phyloP scores from a whole-genome alignment of 495 filamentous ascomycete species.

The Xylaria castorea region DNA sequence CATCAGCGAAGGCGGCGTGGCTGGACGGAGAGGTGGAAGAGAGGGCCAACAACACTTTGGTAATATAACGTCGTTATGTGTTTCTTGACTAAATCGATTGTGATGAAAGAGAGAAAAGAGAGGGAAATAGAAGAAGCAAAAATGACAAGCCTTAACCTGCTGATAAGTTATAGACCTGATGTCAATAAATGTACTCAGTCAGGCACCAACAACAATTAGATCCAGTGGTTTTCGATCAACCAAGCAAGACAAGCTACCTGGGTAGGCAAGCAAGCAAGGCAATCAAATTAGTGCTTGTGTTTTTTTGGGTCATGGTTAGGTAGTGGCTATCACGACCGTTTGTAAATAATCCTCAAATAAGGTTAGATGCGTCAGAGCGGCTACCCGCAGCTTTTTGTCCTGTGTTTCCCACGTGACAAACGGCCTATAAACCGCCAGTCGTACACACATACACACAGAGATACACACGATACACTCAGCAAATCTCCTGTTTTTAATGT shows the following conservation, averaged over 20 bases:
- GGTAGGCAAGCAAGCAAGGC: constrained; percentile 14
- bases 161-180: neutral
- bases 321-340: constrained; percentile 37
- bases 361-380: constrained; percentile 40
- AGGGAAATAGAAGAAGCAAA: neutral
- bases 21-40: neutral
- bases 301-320: neutral
- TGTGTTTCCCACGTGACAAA: constrained; percentile 48
- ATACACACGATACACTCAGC: neutral
- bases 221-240: neutral
- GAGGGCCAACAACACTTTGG: neutral
- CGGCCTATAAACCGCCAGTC: constrained; percentile 32
- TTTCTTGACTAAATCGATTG: neutral
- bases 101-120: neutral
- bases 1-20: neutral
- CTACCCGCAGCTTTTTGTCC: constrained; percentile 42
- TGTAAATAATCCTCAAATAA: constrained; percentile 43
- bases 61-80: neutral
- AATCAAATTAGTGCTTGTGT: constrained; percentile 9
- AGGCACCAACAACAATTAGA: neutral
- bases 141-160: neutral
- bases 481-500: neutral
- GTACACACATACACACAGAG: constrained; percentile 17
- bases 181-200: constrained; percentile 23
- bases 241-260: constrained; percentile 2